These are phyloP conservation scores for Taiozyma sp. DNA, from an alignment of 1,139 yeast genomes.

Conservation along the genomic window DNA sequence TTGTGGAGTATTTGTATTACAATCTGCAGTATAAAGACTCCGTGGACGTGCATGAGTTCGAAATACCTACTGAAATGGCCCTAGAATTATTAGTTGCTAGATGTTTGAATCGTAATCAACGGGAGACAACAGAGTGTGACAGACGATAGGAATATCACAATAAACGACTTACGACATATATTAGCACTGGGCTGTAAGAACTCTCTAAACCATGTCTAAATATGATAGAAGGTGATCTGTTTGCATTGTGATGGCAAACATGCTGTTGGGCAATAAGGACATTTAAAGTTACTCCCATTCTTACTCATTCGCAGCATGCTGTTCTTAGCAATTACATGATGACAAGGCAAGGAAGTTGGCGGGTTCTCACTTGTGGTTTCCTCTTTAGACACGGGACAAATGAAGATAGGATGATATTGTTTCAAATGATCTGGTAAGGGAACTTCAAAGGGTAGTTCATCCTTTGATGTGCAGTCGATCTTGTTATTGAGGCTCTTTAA, in stretches of 20 bases:
- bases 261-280: conserved; percentile 60
- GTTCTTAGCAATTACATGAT: conserved; percentile 51
- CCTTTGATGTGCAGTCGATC: conserved; percentile 50
- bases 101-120: conserved; percentile 8
- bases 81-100: conserved; percentile 77
- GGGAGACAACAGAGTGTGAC: no score
- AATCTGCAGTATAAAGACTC: conserved; percentile 62
- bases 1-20: conserved; percentile 82
- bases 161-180: no score
- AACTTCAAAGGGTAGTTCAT: conserved; percentile 58
- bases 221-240: conserved; percentile 21
- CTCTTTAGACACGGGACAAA: conserved; percentile 87
- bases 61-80: conserved; percentile 91
- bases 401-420: conserved; percentile 76
- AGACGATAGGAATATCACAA: no score
- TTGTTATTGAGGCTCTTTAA: conserved; percentile 33
- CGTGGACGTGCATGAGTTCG: conserved; percentile 74
- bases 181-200: no score
- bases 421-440: conserved; percentile 45
- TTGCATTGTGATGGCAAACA: conserved; percentile 26
- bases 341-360: conserved; percentile 59
- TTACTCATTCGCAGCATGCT: conserved; percentile 39
- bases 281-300: conserved; percentile 43
- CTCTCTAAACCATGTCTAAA: conserved; percentile 1
- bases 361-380: conserved; percentile 62